A percentile compares a stretch with the other conserved stretches of the same genome.
phyloP scores from a whole-genome alignment of 257 asterid species.

The Fraxinus cuspidata region DNA sequence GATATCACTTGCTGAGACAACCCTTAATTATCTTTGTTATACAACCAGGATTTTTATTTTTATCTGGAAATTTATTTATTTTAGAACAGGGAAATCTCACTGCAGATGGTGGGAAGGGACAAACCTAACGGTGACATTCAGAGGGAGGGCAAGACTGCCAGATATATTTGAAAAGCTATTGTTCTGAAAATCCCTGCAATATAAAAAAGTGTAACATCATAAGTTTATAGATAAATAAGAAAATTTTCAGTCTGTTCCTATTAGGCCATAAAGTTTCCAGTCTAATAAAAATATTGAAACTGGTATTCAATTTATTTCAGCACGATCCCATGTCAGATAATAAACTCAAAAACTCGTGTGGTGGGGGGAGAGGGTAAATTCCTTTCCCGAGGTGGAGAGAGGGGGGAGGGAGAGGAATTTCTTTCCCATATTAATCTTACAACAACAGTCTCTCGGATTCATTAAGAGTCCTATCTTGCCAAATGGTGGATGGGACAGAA shows the following conservation, averaged over 20 bases:
- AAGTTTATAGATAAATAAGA: constrained; percentile 7
- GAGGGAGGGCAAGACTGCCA: constrained; percentile 47
- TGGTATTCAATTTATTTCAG: not conserved
- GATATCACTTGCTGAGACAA: not conserved
- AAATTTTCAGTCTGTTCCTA: not conserved
- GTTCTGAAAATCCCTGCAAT: constrained; percentile 74
- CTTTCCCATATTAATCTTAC: constrained; percentile 49
- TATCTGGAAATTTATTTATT: constrained; percentile 6
- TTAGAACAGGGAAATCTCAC: not conserved
- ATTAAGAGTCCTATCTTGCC: constrained; percentile 73
- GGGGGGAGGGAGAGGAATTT: not conserved
- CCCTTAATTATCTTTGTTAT: not conserved
- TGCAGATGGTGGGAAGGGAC: constrained; percentile 24
- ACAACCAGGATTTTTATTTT: not conserved
- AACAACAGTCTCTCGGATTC: constrained; percentile 58
- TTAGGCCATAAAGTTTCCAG: not conserved
- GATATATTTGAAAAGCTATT: constrained; percentile 59
- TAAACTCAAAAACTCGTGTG: not conserved
- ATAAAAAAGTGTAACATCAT: constrained; percentile 12
- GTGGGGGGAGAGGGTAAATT: not conserved
- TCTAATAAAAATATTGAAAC: not conserved
- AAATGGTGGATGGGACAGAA: constrained; percentile 74
- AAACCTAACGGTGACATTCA: constrained; percentile 75
- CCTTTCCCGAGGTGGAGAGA: constrained; percentile 10
- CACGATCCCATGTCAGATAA: not conserved